A percentile compares a stretch with the other conserved stretches of the same genome.
Conservation (phyloP, 1,139 yeast genomes). For the Yamadazyma membranifaciens region DNA sequence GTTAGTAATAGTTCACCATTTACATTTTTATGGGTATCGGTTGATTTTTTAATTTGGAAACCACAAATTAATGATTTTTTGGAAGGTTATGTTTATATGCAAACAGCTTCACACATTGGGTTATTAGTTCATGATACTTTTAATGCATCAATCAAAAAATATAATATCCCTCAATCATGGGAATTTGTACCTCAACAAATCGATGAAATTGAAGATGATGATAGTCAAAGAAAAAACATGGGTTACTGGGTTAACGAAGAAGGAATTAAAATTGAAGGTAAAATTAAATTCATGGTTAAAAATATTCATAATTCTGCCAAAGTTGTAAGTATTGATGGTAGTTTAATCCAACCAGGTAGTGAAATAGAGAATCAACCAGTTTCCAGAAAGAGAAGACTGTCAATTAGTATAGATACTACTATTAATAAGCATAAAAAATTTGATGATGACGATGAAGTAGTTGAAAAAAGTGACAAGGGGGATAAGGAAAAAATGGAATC, state of each 20-base stretch:
- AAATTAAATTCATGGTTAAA: conserved; percentile 69
- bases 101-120: conserved; percentile 94
- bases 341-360: conserved; percentile 63
- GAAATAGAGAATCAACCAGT: conserved; percentile 58
- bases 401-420: conserved; percentile 7
- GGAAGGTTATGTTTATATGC: conserved; percentile 88
- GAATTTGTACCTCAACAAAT: conserved; percentile 74
- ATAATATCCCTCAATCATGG: conserved; percentile 82
- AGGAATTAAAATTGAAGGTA: conserved; percentile 77
- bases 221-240: conserved; percentile 46
- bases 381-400: conserved; percentile 30
- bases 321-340: conserved; percentile 83
- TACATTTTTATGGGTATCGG: conserved; percentile 81
- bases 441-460: conserved; percentile 26
- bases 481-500: conserved; percentile 12
- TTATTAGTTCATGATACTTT: conserved; percentile 87
- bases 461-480: not conserved
- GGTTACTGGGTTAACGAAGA: conserved; percentile 86
- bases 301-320: conserved; percentile 75
- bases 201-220: conserved; percentile 42
- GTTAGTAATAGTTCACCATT: conserved; percentile 83
- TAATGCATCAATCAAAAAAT: conserved; percentile 88
- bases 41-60: conserved; percentile 84
- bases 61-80: conserved; percentile 81
- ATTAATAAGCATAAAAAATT: conserved; percentile 37